These are phyloP conservation scores for Hibiscus mutabilis DNA, from an alignment of 345 rosid species.

Conservation along the genomic window DNA sequence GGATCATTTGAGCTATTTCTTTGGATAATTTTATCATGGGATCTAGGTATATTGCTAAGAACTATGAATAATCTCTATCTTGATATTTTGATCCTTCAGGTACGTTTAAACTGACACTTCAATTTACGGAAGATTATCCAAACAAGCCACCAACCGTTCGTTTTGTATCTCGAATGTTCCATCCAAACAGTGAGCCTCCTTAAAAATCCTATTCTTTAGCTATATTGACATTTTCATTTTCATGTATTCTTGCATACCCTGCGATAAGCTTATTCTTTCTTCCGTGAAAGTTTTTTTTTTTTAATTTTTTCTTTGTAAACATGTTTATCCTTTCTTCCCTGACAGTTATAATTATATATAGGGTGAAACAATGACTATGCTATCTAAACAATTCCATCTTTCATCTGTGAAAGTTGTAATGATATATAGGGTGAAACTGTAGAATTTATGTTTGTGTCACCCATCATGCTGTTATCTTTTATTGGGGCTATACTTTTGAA, in stretches of 20 bases:
- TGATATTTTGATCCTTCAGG: conserved; percentile 33
- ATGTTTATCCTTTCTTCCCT: background rate
- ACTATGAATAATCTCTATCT: background rate
- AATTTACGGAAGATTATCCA: conserved; percentile 71
- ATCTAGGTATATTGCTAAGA: background rate
- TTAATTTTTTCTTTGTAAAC: too few relatives aligned
- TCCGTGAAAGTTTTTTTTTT: too few relatives aligned
- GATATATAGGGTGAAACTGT: background rate
- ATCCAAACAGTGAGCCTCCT: conserved; percentile 65
- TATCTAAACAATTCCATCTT: too few relatives aligned
- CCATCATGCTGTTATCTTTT: background rate
- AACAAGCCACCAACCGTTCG: conserved; percentile 77
- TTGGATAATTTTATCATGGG: background rate
- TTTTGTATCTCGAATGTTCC: conserved; percentile 81
- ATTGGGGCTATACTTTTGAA: background rate
- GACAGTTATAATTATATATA: too few relatives aligned
- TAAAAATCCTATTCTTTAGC: background rate
- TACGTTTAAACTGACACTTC: conserved; percentile 68
- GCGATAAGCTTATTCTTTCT: too few relatives aligned
- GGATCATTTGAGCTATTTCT: background rate
- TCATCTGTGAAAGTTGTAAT: too few relatives aligned
- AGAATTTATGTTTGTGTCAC: background rate
- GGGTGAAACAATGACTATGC: too few relatives aligned
- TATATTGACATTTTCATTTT: background rate
- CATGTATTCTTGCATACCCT: too few relatives aligned